A percentile compares a stretch with the other conserved stretches of the same genome.
Conservation (phyloP, 2,329 filamentous ascomycete species). For the Fusarium coicis region DNA sequence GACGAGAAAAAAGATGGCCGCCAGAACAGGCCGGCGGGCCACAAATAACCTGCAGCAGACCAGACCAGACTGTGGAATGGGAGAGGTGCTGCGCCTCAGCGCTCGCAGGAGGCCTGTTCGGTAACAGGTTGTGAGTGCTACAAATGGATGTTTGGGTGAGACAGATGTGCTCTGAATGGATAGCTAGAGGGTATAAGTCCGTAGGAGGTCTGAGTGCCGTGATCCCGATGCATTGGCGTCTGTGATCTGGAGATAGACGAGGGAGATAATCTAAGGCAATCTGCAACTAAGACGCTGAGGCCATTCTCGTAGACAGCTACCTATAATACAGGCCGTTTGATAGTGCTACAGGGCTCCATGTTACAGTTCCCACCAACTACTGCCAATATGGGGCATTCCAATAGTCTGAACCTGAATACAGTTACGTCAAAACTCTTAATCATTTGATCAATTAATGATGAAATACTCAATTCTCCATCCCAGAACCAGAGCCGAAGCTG, state of each 20-base stretch:
- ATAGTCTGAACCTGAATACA: neutral
- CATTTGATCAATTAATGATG: neutral
- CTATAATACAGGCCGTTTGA: neutral
- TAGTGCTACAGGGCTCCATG: neutral
- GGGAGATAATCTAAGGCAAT: neutral
- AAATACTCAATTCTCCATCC: neutral
- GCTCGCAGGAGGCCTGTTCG: constrained; percentile 33
- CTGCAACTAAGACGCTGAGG: neutral
- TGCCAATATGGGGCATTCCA: neutral
- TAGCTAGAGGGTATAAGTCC: constrained; percentile 1
- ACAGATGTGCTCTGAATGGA: constrained; percentile 23
- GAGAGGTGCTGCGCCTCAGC: constrained; percentile 30
- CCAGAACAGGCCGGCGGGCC: constrained; percentile 22
- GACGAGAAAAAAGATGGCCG: constrained; percentile 11
- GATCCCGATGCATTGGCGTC: constrained; percentile 8
- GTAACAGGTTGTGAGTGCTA: constrained; percentile 1
- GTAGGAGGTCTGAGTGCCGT: constrained; percentile 4
- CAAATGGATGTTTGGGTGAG: constrained; percentile 10
- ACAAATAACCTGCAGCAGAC: constrained; percentile 18
- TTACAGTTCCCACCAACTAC: neutral
- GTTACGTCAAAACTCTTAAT: neutral
- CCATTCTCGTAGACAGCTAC: neutral
- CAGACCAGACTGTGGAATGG: constrained; percentile 1
- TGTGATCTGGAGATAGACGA: neutral
- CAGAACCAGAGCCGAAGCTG: neutral